phyloP scores from a whole-genome alignment of 169 alveolate genomes.

The Plasmodium malariae region DNA sequence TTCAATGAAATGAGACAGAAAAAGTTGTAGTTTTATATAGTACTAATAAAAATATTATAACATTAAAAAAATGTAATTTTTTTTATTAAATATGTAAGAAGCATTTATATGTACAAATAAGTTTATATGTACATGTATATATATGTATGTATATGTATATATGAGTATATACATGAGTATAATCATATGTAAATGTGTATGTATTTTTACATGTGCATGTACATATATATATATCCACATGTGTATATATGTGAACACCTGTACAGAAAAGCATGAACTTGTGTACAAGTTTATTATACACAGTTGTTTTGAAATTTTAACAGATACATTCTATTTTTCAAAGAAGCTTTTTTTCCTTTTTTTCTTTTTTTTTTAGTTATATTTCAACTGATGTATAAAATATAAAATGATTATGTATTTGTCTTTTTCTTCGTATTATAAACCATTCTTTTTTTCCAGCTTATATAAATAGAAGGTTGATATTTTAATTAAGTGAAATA shows the following conservation, averaged over 20 bases:
- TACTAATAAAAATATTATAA: background rate
- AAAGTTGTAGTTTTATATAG: background rate
- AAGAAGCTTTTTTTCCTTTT: background rate
- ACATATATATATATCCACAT: no score
- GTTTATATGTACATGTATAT: background rate
- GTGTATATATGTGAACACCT: no score
- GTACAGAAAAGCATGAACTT: no score
- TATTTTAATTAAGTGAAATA: background rate
- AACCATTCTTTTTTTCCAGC: background rate
- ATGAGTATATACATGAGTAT: background rate
- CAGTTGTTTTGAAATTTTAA: background rate
- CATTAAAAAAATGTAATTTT: background rate
- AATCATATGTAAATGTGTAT: background rate
- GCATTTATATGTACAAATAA: background rate
- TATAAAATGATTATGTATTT: background rate
- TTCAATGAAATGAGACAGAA: no score
- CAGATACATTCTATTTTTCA: background rate
- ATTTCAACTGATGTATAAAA: background rate
- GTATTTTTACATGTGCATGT: no score
- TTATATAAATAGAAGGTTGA: background rate
- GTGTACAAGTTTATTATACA: background rate
- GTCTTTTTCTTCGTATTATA: background rate
- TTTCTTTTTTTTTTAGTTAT: background rate
- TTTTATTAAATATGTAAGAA: background rate
- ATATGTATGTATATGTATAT: slow-evolving; percentile 4